Evolutionary conservation across 345 rosid genomes (phyloP).

Genomic region (Melaleuca quinquenervia): DNA sequence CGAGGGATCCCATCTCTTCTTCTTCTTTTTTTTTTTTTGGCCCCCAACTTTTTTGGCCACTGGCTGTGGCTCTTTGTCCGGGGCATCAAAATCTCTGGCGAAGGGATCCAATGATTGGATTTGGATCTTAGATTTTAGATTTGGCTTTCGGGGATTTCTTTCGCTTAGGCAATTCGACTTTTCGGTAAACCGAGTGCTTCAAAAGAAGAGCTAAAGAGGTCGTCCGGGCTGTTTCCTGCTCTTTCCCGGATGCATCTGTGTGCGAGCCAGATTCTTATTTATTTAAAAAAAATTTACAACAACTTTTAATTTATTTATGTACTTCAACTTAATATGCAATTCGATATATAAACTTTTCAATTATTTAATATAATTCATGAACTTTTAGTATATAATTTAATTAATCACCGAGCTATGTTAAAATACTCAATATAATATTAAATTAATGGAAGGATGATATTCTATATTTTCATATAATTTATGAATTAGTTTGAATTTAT

Average conservation of each 20-base stretch:
- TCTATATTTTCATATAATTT: too few species aligned
- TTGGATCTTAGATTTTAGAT: neutral
- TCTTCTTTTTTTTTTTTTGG: fast-evolving
- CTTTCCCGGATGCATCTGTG: neutral
- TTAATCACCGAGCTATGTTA: too few species aligned
- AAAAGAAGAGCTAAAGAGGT: neutral
- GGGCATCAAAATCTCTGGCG: neutral
- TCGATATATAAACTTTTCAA: too few species aligned
- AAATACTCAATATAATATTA: too few species aligned
- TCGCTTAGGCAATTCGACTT: neutral
- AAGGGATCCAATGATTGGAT: neutral
- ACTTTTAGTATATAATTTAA: too few species aligned
- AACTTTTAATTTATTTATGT: too few species aligned
- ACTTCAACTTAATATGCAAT: too few species aligned
- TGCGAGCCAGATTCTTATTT: neutral
- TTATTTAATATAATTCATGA: too few species aligned
- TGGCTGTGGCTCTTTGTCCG: neutral
- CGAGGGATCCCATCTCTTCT: neutral
- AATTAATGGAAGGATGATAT: too few species aligned
- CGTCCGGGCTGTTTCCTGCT: neutral
- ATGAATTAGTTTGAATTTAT: too few species aligned
- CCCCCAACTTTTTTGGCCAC: neutral
- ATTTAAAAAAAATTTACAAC: too few species aligned
- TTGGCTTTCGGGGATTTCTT: neutral
- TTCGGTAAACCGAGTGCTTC: neutral